Base-by-base conservation (phyloP, 176 grass and related monocot genomes). In the Dactylis glomerata region DNA sequence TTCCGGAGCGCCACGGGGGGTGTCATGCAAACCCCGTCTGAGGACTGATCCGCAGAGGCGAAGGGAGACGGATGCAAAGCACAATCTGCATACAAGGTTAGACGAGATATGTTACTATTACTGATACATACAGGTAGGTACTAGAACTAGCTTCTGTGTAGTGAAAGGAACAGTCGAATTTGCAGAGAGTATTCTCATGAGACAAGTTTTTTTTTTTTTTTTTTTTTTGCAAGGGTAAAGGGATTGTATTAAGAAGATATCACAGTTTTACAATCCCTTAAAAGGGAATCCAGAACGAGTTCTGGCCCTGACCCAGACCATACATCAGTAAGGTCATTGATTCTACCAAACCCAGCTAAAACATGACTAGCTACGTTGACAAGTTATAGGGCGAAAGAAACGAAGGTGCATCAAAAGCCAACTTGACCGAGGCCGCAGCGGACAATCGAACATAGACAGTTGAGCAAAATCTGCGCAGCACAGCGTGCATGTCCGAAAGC, bases 11-110 rank as follows among this genome's bases (percentile, higher is more conserved):
- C 86, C 87, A 88, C 90, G 27, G 85, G 89, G 89, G 91, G 47
- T 97, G 95, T 91, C 96, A 98, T 98, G 87, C 96, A 98, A 83
- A 83, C 77, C n/a, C 66, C 49, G 23, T 13, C 6, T 44, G 19
- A 50, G 56, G 27, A 56, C 44, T 37, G 8, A 46, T 20, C 79
- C 34, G 1, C 78, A 1, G 8, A 16, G 22, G 17, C 5, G 26
- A 28, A 28, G 28, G 49, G 32, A 57, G 17, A 11, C 40, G 42
- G 24, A 67, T 58, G 23, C n/a, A 26, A 79, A 40, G 34, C 19
- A 59, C 57, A 19, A 24, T 40, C 89, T 87, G 81, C 20, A 77
- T 14, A 66, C 73, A 84, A 75, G 37, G 10, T 31, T 24, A 83
- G n/a, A 83, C 30, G 38, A 73, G 23, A 90, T 38, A 66, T 12